phyloP scores from a whole-genome alignment of 2,329 filamentous ascomycete species.

The Bimuria novae-zelandiae region DNA sequence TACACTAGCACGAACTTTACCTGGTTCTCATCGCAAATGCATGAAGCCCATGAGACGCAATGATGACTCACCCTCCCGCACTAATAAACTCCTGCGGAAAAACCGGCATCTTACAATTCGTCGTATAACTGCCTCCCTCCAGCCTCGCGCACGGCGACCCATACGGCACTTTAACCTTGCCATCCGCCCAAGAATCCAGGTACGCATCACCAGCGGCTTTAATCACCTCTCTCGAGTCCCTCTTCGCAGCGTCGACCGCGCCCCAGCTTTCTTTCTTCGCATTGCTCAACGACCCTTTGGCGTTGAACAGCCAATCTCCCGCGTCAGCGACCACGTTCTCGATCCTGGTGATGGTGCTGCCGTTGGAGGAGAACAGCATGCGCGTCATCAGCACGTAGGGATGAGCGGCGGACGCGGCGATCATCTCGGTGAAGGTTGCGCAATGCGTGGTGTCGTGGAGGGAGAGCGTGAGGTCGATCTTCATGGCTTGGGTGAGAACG shows the following conservation, averaged over 20 bases:
- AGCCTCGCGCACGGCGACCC: constrained; percentile 33
- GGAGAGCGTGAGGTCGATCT: constrained; percentile 24
- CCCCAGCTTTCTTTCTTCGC: constrained; percentile 19
- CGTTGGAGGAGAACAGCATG: constrained; percentile 13
- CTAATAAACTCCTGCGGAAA: constrained; percentile 26
- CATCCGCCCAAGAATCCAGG: constrained; percentile 29
- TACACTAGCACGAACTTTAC: background rate
- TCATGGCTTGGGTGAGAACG: constrained; percentile 17
- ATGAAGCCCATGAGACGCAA: background rate
- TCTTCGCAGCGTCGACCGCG: constrained; percentile 16
- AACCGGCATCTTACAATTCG: constrained; percentile 28
- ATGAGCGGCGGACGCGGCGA: constrained; percentile 20
- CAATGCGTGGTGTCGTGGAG: constrained; percentile 27
- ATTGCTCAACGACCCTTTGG: constrained; percentile 17
- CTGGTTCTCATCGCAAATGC: background rate
- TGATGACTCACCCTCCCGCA: background rate
- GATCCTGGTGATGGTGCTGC: constrained; percentile 14
- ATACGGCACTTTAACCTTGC: constrained; percentile 28
- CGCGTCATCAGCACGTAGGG: constrained; percentile 29
- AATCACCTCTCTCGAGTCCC: constrained; percentile 23
- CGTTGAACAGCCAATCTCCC: constrained; percentile 32
- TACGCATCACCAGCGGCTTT: constrained; percentile 30
- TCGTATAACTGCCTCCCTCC: constrained; percentile 34
- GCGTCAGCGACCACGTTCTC: constrained; percentile 23
- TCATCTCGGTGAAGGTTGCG: constrained; percentile 25